phyloP scores from a whole-genome alignment of 768 basidiomycete species.

The Trametes maxima region DNA sequence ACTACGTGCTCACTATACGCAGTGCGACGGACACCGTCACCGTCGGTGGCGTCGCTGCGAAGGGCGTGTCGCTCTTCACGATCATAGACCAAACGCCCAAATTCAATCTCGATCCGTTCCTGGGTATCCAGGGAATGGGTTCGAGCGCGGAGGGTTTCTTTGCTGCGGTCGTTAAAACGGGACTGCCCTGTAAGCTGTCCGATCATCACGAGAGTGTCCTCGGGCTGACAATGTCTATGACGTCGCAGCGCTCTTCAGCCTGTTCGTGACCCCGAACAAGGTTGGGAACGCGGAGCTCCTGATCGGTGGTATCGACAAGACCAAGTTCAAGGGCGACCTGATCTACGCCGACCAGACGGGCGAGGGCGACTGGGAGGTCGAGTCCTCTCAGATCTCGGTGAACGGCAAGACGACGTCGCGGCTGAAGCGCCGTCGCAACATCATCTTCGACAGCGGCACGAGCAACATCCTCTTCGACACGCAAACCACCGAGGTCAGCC shows the following conservation, averaged over 20 bases:
- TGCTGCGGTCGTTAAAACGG: conserved; percentile 46
- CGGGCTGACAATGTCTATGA: background rate
- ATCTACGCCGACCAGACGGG: conserved; percentile 45
- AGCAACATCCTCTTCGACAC: conserved; percentile 57
- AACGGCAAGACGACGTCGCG: conserved; percentile 53
- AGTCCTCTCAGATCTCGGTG: conserved; percentile 49
- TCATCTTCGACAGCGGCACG: conserved; percentile 63
- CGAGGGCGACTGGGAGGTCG: conserved; percentile 47
- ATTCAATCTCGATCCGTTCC: conserved; percentile 58
- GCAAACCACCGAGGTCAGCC: conserved; percentile 46
- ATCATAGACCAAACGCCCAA: conserved; percentile 56
- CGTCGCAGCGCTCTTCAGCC: conserved; percentile 48
- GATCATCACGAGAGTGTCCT: background rate
- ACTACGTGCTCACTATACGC: conserved; percentile 50
- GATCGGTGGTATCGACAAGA: conserved; percentile 52
- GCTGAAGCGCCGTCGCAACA: conserved; percentile 42
- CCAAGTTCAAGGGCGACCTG: conserved; percentile 53
- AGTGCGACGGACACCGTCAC: conserved; percentile 51
- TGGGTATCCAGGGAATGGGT: conserved; percentile 59
- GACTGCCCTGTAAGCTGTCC: conserved; percentile 49
- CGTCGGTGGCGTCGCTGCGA: conserved; percentile 46
- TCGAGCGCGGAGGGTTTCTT: conserved; percentile 54
- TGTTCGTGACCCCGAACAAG: conserved; percentile 48
- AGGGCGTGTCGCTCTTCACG: conserved; percentile 45
- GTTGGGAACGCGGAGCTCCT: conserved; percentile 49